Conservation (phyloP, 345 rosid genomes). For the Pseudoturritis turrita region DNA sequence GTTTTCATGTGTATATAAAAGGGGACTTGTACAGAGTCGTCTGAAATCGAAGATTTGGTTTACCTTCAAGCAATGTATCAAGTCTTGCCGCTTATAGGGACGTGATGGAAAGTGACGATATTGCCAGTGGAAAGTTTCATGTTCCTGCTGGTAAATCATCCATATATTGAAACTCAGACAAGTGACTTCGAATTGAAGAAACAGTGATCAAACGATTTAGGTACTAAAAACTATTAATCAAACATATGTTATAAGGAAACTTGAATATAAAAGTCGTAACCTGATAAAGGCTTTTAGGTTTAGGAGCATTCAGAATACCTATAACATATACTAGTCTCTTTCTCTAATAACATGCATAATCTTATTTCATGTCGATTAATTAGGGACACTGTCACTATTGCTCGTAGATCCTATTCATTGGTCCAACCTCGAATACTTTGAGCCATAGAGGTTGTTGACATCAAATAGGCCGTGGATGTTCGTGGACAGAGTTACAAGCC, state of each 20-base stretch:
- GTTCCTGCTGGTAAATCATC: constrained; percentile 29
- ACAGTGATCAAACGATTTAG: too few relatives aligned
- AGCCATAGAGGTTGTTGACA: constrained; percentile 38
- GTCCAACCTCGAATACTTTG: constrained; percentile 16
- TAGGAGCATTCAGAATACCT: too few relatives aligned
- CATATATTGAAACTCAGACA: too few relatives aligned
- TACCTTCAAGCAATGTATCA: constrained; percentile 40
- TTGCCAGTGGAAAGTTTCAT: constrained; percentile 17
- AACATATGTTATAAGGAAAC: too few relatives aligned
- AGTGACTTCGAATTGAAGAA: too few relatives aligned
- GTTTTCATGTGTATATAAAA: not conserved
- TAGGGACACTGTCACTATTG: not conserved
- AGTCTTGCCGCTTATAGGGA: constrained; percentile 29
- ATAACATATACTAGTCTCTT: too few relatives aligned
- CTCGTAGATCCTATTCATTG: constrained; percentile 5
- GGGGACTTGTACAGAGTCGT: not conserved
- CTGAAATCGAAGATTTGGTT: constrained; percentile 12
- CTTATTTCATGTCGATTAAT: not conserved
- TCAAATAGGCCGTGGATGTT: constrained; percentile 10
- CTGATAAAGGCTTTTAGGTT: too few relatives aligned
- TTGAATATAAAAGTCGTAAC: too few relatives aligned
- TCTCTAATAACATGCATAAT: not conserved
- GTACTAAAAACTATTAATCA: too few relatives aligned
- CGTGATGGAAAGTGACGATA: constrained; percentile 33
- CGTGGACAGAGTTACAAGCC: constrained; percentile 34